A percentile compares a stretch with the other conserved stretches of the same genome.
These are phyloP conservation scores for Ascochyta pisi DNA, from an alignment of 2,329 filamentous ascomycete species.

Conservation along the genomic window DNA sequence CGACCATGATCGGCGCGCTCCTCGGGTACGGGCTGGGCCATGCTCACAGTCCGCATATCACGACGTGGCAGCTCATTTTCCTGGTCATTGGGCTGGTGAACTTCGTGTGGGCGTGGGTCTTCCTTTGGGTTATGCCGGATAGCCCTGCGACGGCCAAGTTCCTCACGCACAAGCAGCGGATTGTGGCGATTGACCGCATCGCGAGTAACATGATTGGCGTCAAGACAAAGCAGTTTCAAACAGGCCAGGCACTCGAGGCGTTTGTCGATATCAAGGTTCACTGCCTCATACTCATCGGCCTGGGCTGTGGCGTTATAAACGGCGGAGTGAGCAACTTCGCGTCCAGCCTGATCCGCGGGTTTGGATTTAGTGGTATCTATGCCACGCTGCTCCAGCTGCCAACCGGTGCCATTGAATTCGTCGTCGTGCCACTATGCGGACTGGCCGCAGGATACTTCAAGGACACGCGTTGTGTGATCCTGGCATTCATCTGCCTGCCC, in stretches of 20 bases:
- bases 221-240: conserved; percentile 50
- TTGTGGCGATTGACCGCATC: conserved; percentile 51
- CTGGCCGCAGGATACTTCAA: conserved; percentile 43
- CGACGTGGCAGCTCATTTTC: conserved; percentile 48
- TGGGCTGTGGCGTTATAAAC: conserved; percentile 57
- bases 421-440: conserved; percentile 48
- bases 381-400: conserved; percentile 54
- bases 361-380: conserved; percentile 50
- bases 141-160: conserved; percentile 47
- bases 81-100: conserved; percentile 48
- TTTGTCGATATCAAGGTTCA: conserved; percentile 51
- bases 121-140: conserved; percentile 49
- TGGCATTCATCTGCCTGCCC: conserved; percentile 52
- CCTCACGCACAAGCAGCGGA: conserved; percentile 48
- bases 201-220: conserved; percentile 52
- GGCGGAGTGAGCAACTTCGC: conserved; percentile 60
- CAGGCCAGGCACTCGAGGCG: conserved; percentile 50
- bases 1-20: conserved; percentile 47
- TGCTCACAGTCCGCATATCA: conserved; percentile 32
- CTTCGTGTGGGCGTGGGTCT: conserved; percentile 46
- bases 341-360: conserved; percentile 56
- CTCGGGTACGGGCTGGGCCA: conserved; percentile 48
- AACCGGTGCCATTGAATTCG: conserved; percentile 53
- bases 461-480: conserved; percentile 39
- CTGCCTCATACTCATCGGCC: conserved; percentile 51